Base-by-base conservation (phyloP, 2,329 filamentous ascomycete species). In the Chrysoporthe deuterocubensis region DNA sequence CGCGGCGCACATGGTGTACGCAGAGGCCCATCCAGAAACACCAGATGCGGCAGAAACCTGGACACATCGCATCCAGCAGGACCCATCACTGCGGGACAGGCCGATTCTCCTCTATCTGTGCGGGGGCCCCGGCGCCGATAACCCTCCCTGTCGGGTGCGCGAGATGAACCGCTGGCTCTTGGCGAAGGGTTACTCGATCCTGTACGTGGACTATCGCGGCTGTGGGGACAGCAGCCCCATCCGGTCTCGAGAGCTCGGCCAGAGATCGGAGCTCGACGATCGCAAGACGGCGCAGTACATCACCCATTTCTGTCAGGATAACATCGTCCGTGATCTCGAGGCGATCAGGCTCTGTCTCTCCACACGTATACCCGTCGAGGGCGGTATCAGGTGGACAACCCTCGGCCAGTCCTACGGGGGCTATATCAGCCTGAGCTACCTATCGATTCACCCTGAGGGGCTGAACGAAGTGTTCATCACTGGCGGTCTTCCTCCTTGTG, bases 391-490 rank as follows among this genome's bases (percentile, higher is more conserved):
- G 76, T 92, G 89, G 89, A 87, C 83, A 43, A 81, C 92, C 42
- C 84, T 92, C 71, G 91, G 90, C 2, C 91, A 93, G 77, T 90
- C 86, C 43, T 94, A 91, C 75, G 91, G 91, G 42, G 91, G 91
- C 0, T 94, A 92, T 77, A 90, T 91, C 70, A 83, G 83, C n/a
- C 82, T 88, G 8, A 90, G 87, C 1, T 93, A 93, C 75, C 81
- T 93, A n/a, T 91, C 88, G 0, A 86, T 89, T 72, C 86, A 81
- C 70, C 88, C 90, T 0, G 81, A 87, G 64, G 86, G 87, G 1
- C 74, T 93, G 18, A 81, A 82, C 46, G 88, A 91, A 76, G 84
- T 86, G 2, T 92, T 91, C 74, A 79, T 90, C 9, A 87, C 87
- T 42, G 91, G 90, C 48, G 91, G 91, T 1, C 78, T 93, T 62